Base-by-base conservation (phyloP, 2,329 filamentous ascomycete genomes). In the Diaporthe sp. region DNA sequence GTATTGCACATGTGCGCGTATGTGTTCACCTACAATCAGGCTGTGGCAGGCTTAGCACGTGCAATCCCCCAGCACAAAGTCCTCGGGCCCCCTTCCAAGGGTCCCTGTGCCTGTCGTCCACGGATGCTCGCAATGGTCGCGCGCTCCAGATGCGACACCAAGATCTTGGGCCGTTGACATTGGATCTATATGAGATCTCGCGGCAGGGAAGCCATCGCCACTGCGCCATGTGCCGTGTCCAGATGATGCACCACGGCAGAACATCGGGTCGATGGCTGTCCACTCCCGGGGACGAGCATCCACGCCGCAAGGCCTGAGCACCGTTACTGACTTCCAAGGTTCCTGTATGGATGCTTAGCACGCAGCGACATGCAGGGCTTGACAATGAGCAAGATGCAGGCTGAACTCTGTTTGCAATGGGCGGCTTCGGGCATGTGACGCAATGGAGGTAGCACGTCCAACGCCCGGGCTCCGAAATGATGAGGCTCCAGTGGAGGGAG, bases 341-440 rank as follows among this genome's bases (percentile, higher is more conserved):
- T n/a, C 5, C 28, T 68, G 62, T 25, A 25, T 6, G 17, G 28
- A 51, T 68, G 31, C 28, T 51, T 31, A 46, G 61, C 61, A 49
- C 5, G 25, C 44, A 49, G 46, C 9, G 28, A 25, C 12, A 37
- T 68, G 62, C 46, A 53, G 28, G 62, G 12, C 62, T 67, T 67
- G 62, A 67, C 62, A 49, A 51, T 6, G 62, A 51, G 44, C 62
- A 49, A 25, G 44, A 49, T 51, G 62, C 44, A 10, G 62, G 62
- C 62, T 67, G 62, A 67, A 67, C 62, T 67, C 62, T 67, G 44
- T 67, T 51, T 34, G 28, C 42, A 44, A 34, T 44, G 62, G 25
- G 15, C 62, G 13, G 31, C 46, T 4, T 68, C 62, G 46, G 62
- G 31, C 46, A 53, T 53, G 62, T 53, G 62, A 53, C 46, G 62